Conservation (phyloP, 2,329 filamentous ascomycete species). For the Lachnellula hyalina region DNA sequence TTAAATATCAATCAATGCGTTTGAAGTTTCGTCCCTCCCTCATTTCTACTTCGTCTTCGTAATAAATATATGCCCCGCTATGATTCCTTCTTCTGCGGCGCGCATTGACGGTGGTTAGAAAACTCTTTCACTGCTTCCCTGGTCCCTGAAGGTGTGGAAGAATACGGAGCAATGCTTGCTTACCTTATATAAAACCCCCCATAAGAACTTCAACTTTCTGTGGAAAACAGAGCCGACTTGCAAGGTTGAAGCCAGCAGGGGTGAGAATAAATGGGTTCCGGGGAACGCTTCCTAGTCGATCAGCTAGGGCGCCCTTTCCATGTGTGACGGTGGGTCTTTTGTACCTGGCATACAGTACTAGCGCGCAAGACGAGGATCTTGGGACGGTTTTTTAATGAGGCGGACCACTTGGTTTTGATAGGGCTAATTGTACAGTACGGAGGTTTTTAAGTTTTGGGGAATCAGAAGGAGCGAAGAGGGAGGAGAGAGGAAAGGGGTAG, state of each 20-base stretch:
- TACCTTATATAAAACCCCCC: background rate
- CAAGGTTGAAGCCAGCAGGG: conserved; percentile 7
- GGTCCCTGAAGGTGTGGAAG: background rate
- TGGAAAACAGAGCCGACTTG: conserved; percentile 2
- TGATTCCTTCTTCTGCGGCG: too few species aligned
- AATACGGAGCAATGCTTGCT: background rate
- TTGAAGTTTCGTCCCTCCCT: too few species aligned
- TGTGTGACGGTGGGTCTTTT: conserved; percentile 9
- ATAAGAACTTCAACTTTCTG: conserved; percentile 1
- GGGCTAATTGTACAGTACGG: too few species aligned
- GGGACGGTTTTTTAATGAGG: conserved; percentile 6
- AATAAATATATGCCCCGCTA: too few species aligned
- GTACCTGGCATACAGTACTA: conserved; percentile 19
- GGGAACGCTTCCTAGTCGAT: conserved; percentile 18
- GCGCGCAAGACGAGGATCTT: conserved; percentile 5
- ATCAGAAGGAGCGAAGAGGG: background rate
- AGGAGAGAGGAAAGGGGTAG: background rate
- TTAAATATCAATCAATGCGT: too few species aligned
- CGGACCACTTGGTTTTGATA: background rate
- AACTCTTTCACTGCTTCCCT: background rate
- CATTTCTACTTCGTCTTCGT: too few species aligned
- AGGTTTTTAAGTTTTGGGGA: background rate
- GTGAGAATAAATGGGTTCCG: conserved; percentile 15
- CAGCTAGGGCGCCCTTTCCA: conserved; percentile 4
- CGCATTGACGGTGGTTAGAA: too few species aligned